Percentiles rank a stretch among this genome's conserved stretches.
These are phyloP conservation scores for Podaxis pistillaris DNA, from an alignment of 768 basidiomycete species.

Conservation along the genomic window DNA sequence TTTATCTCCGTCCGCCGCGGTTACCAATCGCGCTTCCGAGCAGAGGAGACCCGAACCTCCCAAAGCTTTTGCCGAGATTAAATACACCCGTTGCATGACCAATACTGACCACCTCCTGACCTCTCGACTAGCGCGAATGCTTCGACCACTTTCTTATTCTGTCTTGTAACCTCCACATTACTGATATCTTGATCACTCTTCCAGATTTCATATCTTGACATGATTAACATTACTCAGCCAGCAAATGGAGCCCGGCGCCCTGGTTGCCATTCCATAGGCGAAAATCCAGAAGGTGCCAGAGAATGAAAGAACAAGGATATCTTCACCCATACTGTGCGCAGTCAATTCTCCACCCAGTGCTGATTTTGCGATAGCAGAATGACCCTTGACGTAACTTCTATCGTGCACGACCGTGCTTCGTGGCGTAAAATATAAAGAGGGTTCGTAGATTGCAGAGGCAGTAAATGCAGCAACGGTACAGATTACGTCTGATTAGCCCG, in stretches of 20 bases:
- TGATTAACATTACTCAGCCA: not conserved
- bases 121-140: not conserved
- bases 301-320: not conserved
- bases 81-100: not conserved
- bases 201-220: conserved; percentile 17
- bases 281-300: not conserved
- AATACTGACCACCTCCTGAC: not conserved
- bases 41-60: not conserved
- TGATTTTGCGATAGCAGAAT: conserved; percentile 5
- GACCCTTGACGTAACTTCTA: conserved; percentile 7
- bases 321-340: not conserved
- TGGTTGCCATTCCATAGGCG: not conserved
- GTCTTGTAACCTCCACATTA: not conserved
- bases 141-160: not conserved
- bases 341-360: not conserved
- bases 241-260: not conserved
- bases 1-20: conserved; percentile 2
- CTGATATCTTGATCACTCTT: conserved; percentile 11
- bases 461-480: conserved; percentile 3
- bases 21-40: conserved; percentile 1
- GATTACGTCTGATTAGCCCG: conserved; percentile 7
- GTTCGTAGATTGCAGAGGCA: not conserved
- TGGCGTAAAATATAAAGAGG: not conserved
- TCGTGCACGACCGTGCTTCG: not conserved
- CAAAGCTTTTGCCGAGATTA: not conserved